Conservation (phyloP, 129 eudicot species). For the Lonicera japonica region DNA sequence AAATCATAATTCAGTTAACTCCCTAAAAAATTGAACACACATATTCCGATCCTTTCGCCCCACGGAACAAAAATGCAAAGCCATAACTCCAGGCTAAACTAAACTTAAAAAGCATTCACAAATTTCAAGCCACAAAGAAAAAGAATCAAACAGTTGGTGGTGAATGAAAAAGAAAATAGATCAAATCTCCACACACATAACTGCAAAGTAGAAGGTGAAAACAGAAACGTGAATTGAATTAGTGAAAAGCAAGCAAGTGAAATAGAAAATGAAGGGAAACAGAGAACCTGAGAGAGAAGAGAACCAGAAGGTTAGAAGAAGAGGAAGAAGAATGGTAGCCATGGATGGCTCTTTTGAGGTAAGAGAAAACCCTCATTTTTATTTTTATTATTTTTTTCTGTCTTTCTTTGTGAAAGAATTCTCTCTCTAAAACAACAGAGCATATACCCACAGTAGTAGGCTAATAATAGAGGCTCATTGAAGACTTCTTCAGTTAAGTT, state of each 20-base stretch:
- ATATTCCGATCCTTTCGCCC: background rate
- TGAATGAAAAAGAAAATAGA: background rate
- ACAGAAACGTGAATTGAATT: too few relatives aligned
- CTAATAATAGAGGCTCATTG: too few relatives aligned
- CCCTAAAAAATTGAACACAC: background rate
- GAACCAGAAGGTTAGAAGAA: constrained; percentile 49
- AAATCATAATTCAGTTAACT: background rate
- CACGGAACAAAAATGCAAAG: background rate
- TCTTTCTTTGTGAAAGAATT: too few relatives aligned
- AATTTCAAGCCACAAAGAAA: background rate
- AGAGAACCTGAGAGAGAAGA: constrained; percentile 60
- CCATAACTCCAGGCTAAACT: background rate
- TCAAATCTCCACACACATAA: background rate
- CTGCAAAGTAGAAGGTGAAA: background rate
- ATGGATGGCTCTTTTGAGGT: constrained; percentile 36
- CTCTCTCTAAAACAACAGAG: too few relatives aligned
- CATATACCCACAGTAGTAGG: too few relatives aligned
- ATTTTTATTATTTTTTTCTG: background rate
- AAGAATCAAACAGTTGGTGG: constrained; percentile 1
- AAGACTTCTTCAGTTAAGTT: too few relatives aligned
- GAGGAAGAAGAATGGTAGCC: constrained; percentile 43
- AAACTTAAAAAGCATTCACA: background rate
- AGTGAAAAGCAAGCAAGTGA: background rate
- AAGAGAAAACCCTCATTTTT: constrained; percentile 46
- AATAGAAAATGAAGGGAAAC: background rate